Evolutionary conservation across 208 protist species (phyloP), one percentile per base, ranked within the genome.

Genomic region (Wallacemonas sp.): DNA sequence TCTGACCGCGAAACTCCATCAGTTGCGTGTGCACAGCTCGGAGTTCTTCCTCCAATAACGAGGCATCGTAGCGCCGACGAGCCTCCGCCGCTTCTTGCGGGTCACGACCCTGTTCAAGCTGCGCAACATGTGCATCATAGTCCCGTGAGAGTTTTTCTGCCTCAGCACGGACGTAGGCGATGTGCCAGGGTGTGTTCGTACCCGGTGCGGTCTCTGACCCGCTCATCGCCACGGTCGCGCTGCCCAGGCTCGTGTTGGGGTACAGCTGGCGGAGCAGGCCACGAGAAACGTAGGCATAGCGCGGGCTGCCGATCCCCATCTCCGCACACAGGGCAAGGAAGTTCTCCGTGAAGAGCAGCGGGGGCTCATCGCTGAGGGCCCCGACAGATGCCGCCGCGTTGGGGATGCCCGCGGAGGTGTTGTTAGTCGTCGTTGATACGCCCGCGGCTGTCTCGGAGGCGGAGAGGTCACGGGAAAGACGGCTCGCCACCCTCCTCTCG

Each of bases 261-360:
- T 62, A 26, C 26, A 75, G 34, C 8, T 72, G 24, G 2, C 53
- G 59, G 28, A 78, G 55, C 2, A 83, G 68, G 24, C 55, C 61
- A 0, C 46, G 30, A 11, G 73, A 60, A 14, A 83, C 72, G 49
- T 76, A 83, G 24, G 64, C 77, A 30, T 68, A 65, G 4, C 77
- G 77, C 5, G 77, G 63, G n/a, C 77, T 83, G 6, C 63, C 47
- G 41, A 82, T 77, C 31, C 72, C 67, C 30, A 82, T 68, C 38
- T 70, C 58, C 17, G 75, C 68, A 24, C 76, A 77, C 36, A 75
- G 34, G 15, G 26, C 42, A 27, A 64, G 59, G 28, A 64, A 64
- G 4, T 8, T 6, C 14, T 53, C 42, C n/a, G 17, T 64, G 42
- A 41, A 64, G 21, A 24, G n/a, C 15, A 62, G 21, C 17, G 44